Conservation (phyloP, 176 grass and related monocot genomes). For the Chrysopogon serrulatus region DNA sequence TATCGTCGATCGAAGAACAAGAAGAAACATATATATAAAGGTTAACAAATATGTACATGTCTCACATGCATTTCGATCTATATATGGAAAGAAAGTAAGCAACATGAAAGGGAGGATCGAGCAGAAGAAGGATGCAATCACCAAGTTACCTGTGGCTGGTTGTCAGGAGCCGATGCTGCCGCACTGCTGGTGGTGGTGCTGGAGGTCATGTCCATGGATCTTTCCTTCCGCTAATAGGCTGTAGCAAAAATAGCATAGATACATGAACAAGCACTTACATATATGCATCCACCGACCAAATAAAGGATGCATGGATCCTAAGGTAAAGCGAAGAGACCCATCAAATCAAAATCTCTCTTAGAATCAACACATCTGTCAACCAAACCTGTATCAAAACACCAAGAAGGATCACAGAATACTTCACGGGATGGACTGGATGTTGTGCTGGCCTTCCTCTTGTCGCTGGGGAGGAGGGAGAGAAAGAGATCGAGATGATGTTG, state of each 20-base stretch:
- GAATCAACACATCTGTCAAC: neutral
- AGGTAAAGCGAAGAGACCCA: neutral
- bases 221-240: neutral
- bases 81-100: neutral
- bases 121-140: neutral
- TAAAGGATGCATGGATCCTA: neutral
- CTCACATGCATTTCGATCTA: neutral
- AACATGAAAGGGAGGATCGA: neutral
- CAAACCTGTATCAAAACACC: neutral
- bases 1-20: neutral
- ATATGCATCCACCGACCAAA: neutral
- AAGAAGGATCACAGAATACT: neutral
- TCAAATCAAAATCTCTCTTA: neutral
- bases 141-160: neutral
- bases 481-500: neutral
- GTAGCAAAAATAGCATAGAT: neutral
- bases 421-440: no score
- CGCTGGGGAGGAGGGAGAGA: neutral
- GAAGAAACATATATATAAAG: neutral
- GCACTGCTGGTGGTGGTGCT: neutral
- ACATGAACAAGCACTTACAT: neutral
- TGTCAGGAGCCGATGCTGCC: neutral
- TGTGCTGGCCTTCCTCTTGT: neutral
- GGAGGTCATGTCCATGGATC: neutral
- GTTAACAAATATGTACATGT: neutral